Conservation (phyloP, 768 basidiomycete genomes). For the Naganishia kalamii region DNA sequence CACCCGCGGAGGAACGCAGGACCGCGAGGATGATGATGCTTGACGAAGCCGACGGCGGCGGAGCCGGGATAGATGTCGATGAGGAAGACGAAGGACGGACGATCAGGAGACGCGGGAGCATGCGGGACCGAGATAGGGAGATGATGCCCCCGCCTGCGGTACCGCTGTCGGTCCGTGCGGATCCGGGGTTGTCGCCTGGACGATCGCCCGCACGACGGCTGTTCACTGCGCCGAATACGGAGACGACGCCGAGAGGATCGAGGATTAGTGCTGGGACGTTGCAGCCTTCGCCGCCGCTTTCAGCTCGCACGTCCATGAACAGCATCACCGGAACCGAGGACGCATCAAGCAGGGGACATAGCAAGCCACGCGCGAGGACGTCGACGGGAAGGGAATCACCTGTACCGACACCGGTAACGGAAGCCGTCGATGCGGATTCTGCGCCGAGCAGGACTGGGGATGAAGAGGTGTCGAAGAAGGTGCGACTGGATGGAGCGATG, state of each 20-base stretch:
- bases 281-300: not conserved
- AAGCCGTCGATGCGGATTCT: not conserved
- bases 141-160: not conserved
- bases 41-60: not conserved
- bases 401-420: not conserved
- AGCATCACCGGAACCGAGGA: not conserved
- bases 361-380: slow-evolving; percentile 1
- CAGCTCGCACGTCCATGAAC: not conserved
- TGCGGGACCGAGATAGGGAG: not conserved
- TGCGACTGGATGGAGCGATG: not conserved
- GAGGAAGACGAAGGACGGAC: not conserved
- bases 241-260: not conserved
- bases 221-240: not conserved
- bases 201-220: not conserved
- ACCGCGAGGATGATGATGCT: not conserved
- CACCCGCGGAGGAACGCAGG: not conserved
- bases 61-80: not conserved
- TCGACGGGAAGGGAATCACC: slow-evolving; percentile 5
- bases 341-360: not conserved
- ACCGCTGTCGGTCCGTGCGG: not conserved
- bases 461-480: not conserved
- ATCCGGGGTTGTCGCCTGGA: not conserved
- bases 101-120: not conserved
- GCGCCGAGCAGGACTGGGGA: not conserved
- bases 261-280: not conserved